A percentile compares a stretch with the other conserved stretches of the same genome.
These are phyloP conservation scores for Albizia julibrissin DNA, from an alignment of 306 rosid species.

Conservation along the genomic window DNA sequence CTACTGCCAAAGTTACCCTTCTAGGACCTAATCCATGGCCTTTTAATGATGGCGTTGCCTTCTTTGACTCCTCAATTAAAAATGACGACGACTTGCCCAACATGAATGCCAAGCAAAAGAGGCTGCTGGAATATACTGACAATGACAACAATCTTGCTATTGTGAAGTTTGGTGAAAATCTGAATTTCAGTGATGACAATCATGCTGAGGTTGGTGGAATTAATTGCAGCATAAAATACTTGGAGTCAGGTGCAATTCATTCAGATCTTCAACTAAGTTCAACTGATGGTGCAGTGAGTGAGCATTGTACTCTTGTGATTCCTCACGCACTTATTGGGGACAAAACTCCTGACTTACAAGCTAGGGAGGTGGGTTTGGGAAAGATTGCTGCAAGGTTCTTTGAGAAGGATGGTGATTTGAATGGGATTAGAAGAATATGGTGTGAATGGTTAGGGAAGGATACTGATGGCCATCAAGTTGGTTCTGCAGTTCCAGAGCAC, in stretches of 20 bases:
- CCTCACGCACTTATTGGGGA: conserved; percentile 63
- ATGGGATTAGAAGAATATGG: conserved; percentile 74
- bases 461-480: conserved; percentile 31
- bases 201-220: not conserved
- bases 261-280: conserved; percentile 44
- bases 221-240: not conserved
- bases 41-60: conserved; percentile 79
- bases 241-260: conserved; percentile 19
- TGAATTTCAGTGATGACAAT: not conserved
- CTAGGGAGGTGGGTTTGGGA: conserved; percentile 62
- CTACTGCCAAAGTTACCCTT: conserved; percentile 72
- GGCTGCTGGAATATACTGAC: conserved; percentile 49
- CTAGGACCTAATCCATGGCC: conserved; percentile 88
- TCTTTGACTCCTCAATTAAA: conserved; percentile 60
- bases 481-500: conserved; percentile 51
- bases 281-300: conserved; percentile 23
- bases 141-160: conserved; percentile 60
- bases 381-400: conserved; percentile 71
- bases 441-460: conserved; percentile 88
- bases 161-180: conserved; percentile 53
- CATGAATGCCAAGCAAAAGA: conserved; percentile 33
- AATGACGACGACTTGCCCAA: conserved; percentile 36
- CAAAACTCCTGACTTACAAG: conserved; percentile 58
- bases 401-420: conserved; percentile 46
- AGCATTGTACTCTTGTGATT: conserved; percentile 43